Evolutionary conservation across 306 rosid genomes (phyloP).

Genomic region (Vigna trinervia): DNA sequence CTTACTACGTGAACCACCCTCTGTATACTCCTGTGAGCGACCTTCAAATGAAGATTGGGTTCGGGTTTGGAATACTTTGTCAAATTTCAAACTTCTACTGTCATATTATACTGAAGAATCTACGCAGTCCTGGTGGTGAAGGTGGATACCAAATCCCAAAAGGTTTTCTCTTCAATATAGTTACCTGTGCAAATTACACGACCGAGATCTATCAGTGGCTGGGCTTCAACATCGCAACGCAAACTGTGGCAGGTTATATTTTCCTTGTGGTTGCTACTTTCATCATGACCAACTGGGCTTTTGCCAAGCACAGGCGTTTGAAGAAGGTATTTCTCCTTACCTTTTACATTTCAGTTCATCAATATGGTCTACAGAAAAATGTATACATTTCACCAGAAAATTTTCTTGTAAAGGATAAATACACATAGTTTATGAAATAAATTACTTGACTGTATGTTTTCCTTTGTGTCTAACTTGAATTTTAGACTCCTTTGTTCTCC

Average conservation of each 20-base stretch:
- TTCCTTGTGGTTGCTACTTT: conserved; percentile 75
- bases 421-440: background rate
- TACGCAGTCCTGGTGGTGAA: conserved; percentile 79
- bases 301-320: conserved; percentile 92
- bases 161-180: conserved; percentile 92
- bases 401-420: conserved; percentile 20
- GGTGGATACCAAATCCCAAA: conserved; percentile 95
- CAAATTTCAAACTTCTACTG: conserved; percentile 82
- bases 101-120: conserved; percentile 82
- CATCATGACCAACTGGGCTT: conserved; percentile 98
- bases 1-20: conserved; percentile 93
- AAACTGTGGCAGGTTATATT: conserved; percentile 84
- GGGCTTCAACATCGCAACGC: conserved; percentile 96
- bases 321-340: conserved; percentile 69
- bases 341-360: conserved; percentile 16
- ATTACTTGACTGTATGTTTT: background rate
- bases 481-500: conserved; percentile 13
- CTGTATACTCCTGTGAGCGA: conserved; percentile 81
- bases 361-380: conserved; percentile 9
- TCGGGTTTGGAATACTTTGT: conserved; percentile 75
- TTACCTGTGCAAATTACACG: conserved; percentile 96
- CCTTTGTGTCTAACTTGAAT: conserved; percentile 3
- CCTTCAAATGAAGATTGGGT: conserved; percentile 93
- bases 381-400: background rate
- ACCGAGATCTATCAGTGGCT: conserved; percentile 99